Percentiles rank a stretch among this genome's conserved stretches.
These are phyloP conservation scores for Backusella liffmaniae DNA, from an alignment of 192 early-diverging fungal genomes.

Conservation along the genomic window DNA sequence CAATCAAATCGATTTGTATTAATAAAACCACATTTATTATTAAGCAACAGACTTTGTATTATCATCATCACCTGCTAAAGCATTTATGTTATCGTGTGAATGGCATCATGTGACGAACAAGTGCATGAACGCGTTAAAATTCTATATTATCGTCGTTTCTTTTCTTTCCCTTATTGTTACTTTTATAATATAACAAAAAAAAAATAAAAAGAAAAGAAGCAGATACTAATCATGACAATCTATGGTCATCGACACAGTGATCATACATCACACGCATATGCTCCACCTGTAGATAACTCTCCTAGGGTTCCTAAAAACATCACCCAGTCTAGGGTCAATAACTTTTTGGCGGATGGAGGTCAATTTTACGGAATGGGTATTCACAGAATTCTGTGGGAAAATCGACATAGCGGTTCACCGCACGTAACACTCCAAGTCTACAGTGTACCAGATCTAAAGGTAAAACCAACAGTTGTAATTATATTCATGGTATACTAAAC, in stretches of 20 bases:
- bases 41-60: not conserved
- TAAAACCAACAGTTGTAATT: constrained; percentile 47
- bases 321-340: constrained; percentile 69
- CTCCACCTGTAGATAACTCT: constrained; percentile 18
- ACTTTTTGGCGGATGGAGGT: constrained; percentile 56
- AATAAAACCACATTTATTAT: not conserved
- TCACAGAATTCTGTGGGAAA: constrained; percentile 45
- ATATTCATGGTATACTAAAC: constrained; percentile 67
- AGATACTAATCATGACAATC: constrained; percentile 8
- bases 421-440: constrained; percentile 56
- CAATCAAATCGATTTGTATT: too few species aligned
- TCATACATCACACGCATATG: not conserved
- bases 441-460: constrained; percentile 64
- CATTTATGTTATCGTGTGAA: not conserved
- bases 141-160: not conserved
- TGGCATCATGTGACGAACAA: not conserved
- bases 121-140: not conserved
- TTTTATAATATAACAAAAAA: not conserved
- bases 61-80: not conserved
- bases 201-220: not conserved
- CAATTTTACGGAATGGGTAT: constrained; percentile 50
- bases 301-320: constrained; percentile 62
- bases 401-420: constrained; percentile 41
- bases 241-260: constrained; percentile 7
- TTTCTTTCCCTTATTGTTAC: not conserved